Evolutionary conservation across 352 stramenopile species (phyloP).

Genomic region (Plasmopara muralis): DNA sequence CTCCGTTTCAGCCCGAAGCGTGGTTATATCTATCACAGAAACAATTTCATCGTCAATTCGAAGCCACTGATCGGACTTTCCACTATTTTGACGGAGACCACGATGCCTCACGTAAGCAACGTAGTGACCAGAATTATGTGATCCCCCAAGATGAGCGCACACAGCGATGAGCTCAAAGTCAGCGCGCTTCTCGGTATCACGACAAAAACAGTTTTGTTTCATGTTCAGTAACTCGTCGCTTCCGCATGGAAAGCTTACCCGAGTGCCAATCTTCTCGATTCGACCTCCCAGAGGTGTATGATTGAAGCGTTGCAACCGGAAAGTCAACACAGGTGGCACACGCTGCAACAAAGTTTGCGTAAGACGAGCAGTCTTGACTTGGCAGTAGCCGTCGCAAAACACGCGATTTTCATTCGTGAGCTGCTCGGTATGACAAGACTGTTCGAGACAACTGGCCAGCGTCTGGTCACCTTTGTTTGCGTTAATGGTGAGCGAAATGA

Average conservation of each 20-base stretch:
- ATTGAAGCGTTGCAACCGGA: slow-evolving; percentile 71
- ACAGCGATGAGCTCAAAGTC: slow-evolving; percentile 59
- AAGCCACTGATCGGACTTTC: slow-evolving; percentile 37
- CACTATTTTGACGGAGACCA: slow-evolving; percentile 2
- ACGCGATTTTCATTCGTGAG: slow-evolving; percentile 60
- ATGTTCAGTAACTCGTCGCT: slow-evolving; percentile 42
- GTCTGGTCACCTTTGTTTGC: slow-evolving; percentile 34
- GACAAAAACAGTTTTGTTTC: slow-evolving; percentile 58
- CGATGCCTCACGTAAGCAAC: slow-evolving; percentile 46
- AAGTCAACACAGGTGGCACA: slow-evolving; percentile 39
- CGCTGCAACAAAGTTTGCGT: slow-evolving; percentile 72
- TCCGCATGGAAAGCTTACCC: slow-evolving; percentile 54
- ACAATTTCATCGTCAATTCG: slow-evolving; percentile 69
- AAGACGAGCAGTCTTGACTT: slow-evolving; percentile 53
- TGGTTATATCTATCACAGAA: slow-evolving; percentile 34
- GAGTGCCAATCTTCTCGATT: slow-evolving; percentile 47
- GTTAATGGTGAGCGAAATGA: slow-evolving; percentile 56
- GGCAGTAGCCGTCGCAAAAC: slow-evolving; percentile 61
- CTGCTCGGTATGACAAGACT: slow-evolving; percentile 47
- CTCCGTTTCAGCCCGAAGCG: slow-evolving; percentile 44
- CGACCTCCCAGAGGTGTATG: slow-evolving; percentile 25
- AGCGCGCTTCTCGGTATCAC: slow-evolving; percentile 32
- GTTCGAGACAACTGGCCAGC: slow-evolving; percentile 46
- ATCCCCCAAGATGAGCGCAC: slow-evolving; percentile 61
- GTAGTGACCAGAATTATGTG: slow-evolving; percentile 67